Evolutionary conservation across 2,329 filamentous ascomycete genomes (phyloP).

Genomic region (Lachnellula occidentalis): DNA sequence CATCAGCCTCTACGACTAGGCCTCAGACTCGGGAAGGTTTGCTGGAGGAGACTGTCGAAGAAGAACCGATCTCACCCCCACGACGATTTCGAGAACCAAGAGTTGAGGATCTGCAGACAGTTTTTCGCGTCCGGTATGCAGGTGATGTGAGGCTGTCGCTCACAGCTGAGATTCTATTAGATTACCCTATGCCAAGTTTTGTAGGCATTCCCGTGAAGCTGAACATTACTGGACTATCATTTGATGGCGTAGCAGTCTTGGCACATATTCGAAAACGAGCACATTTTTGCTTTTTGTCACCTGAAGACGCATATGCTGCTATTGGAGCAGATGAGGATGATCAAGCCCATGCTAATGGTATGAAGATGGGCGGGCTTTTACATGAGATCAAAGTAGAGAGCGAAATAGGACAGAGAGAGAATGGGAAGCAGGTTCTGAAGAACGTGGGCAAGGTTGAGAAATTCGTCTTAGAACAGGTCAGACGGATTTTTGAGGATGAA

Average conservation of each 20-base stretch:
- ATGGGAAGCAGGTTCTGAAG: slow-evolving; percentile 90
- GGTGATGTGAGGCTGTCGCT: slow-evolving; percentile 84
- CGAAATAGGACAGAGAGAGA: slow-evolving; percentile 89
- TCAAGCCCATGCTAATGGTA: slow-evolving; percentile 22
- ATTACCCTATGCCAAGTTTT: slow-evolving; percentile 98
- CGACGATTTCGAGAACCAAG: slow-evolving; percentile 64
- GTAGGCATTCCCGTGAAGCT: slow-evolving; percentile 91
- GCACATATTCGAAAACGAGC: slow-evolving; percentile 85
- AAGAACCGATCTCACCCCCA: slow-evolving; percentile 35
- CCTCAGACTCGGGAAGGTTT: slow-evolving; percentile 52
- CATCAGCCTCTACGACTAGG: slow-evolving; percentile 48
- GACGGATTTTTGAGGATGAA: slow-evolving; percentile 96
- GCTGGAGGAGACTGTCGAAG: slow-evolving; percentile 25
- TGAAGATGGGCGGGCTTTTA: slow-evolving; percentile 66
- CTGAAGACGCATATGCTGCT: slow-evolving; percentile 79
- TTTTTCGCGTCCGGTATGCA: slow-evolving; percentile 84
- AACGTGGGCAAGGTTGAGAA: slow-evolving; percentile 98
- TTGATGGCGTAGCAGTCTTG: slow-evolving; percentile 89
- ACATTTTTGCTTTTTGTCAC: slow-evolving; percentile 91
- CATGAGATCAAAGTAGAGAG: slow-evolving; percentile 96
- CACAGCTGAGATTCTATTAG: slow-evolving; percentile 90
- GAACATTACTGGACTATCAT: slow-evolving; percentile 90
- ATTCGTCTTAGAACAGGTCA: slow-evolving; percentile 93
- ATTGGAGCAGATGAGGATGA: slow-evolving; percentile 37
- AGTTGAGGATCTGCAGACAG: slow-evolving; percentile 84